A percentile compares a stretch with the other conserved stretches of the same genome.
phyloP scores from a whole-genome alignment of 768 basidiomycete genomes.

The Boletus patriciae region DNA sequence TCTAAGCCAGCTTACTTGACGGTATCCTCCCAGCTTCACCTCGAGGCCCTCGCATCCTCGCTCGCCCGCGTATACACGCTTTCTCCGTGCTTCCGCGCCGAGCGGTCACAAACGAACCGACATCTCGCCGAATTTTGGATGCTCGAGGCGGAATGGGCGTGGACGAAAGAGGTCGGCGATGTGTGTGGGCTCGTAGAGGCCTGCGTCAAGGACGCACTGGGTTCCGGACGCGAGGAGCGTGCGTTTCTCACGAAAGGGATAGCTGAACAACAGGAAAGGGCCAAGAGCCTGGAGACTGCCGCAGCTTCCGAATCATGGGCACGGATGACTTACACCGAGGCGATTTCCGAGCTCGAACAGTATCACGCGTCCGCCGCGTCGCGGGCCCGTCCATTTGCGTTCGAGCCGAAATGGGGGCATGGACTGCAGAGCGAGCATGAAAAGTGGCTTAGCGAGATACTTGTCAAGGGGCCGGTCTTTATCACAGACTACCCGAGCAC shows the following conservation, averaged over 20 bases:
- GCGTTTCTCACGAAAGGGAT: slow-evolving; percentile 34
- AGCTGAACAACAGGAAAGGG: slow-evolving; percentile 36
- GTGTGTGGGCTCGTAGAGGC: slow-evolving; percentile 60
- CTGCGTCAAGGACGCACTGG: slow-evolving; percentile 45
- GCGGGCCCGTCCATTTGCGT: slow-evolving; percentile 45
- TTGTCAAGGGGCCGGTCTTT: slow-evolving; percentile 78
- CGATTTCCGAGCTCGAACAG: slow-evolving; percentile 56
- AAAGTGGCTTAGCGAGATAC: slow-evolving; percentile 75
- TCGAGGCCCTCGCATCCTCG: slow-evolving; percentile 81
- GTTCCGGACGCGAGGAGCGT: slow-evolving; percentile 33
- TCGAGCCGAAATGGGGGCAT: slow-evolving; percentile 64
- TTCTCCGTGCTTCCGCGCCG: slow-evolving; percentile 92
- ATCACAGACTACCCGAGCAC: slow-evolving; percentile 83
- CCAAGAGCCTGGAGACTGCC: slow-evolving; percentile 38
- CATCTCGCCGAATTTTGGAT: slow-evolving; percentile 99
- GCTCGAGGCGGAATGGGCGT: slow-evolving; percentile 94
- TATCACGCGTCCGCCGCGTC: slow-evolving; percentile 29
- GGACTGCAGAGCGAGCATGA: slow-evolving; percentile 89
- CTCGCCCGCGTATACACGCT: slow-evolving; percentile 88
- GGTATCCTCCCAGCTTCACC: slow-evolving; percentile 94
- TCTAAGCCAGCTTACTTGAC: slow-evolving; percentile 78
- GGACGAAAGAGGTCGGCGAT: slow-evolving; percentile 45
- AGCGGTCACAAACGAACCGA: slow-evolving; percentile 81
- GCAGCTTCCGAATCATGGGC: slow-evolving; percentile 52
- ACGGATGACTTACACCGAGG: slow-evolving; percentile 78